These are phyloP conservation scores for Paramecium primaurelia DNA, from an alignment of 73 alveolate species.

Conservation along the genomic window DNA sequence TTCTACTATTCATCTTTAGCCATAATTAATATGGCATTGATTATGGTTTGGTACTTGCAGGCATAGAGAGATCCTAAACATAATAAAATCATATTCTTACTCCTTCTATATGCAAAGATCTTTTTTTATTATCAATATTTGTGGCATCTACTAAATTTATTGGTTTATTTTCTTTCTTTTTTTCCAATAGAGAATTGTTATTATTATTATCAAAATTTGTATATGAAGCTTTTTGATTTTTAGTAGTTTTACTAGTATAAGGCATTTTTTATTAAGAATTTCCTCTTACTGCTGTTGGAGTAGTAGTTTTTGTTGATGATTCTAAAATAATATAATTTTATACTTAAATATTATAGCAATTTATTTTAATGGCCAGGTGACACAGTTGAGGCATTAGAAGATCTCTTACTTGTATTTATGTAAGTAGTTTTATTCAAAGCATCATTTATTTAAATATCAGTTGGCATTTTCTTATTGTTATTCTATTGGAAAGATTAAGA, in stretches of 20 bases:
- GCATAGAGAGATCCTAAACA: background rate
- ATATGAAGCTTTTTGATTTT: background rate
- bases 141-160: background rate
- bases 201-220: background rate
- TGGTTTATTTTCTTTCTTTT: background rate
- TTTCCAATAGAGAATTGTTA: background rate
- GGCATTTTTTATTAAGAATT: conserved; percentile 21
- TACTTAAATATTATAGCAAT: background rate
- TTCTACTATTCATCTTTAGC: conserved; percentile 22
- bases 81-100: background rate
- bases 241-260: background rate
- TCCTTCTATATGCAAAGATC: background rate
- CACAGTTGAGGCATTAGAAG: background rate
- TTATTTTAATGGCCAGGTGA: background rate
- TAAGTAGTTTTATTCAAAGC: conserved; percentile 2
- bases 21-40: conserved; percentile 29
- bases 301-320: background rate
- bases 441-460: background rate
- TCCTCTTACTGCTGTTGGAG: conserved; percentile 48
- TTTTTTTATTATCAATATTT: background rate
- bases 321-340: background rate
- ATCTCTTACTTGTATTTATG: background rate
- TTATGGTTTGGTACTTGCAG: background rate
- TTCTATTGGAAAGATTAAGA: background rate
- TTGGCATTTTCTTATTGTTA: background rate